Percentiles rank a stretch among this genome's conserved stretches.
These are phyloP conservation scores for Boletus patriciae DNA, from an alignment of 768 basidiomycete genomes.

Conservation along the genomic window DNA sequence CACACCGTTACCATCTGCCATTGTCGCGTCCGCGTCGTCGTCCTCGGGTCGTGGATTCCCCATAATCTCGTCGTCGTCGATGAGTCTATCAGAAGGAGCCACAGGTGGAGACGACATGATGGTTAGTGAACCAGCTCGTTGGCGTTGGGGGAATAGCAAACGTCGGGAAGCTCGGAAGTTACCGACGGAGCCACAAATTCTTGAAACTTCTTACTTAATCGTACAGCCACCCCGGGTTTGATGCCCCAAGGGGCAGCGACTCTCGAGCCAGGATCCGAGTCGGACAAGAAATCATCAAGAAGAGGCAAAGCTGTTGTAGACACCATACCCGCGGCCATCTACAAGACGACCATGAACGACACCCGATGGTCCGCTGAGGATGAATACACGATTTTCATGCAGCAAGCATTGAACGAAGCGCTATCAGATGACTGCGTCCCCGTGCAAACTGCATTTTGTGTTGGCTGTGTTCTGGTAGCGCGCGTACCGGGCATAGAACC, in stretches of 20 bases:
- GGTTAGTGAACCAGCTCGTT: conserved; percentile 24
- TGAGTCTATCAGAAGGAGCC: conserved; percentile 34
- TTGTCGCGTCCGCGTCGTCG: conserved; percentile 55
- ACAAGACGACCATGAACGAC: conserved; percentile 1
- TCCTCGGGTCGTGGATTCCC: conserved; percentile 48
- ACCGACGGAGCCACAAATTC: conserved; percentile 30
- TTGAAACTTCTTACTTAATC: too few species aligned
- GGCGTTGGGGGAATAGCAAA: conserved; percentile 1
- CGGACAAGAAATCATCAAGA: too few species aligned
- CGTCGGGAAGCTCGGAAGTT: conserved; percentile 17
- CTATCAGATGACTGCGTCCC: conserved; percentile 57
- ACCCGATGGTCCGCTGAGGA: conserved; percentile 6
- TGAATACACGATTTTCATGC: conserved; percentile 48
- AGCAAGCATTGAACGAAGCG: conserved; percentile 69
- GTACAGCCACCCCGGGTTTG: too few species aligned
- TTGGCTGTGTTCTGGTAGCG: conserved; percentile 78
- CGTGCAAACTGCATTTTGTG: conserved; percentile 79
- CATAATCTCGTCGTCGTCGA: conserved; percentile 63
- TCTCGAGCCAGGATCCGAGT: too few species aligned
- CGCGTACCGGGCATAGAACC: conserved; percentile 43
- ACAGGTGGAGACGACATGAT: conserved; percentile 58
- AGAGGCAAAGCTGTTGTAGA: too few species aligned
- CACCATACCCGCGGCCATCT: too few species aligned
- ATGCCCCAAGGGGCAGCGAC: too few species aligned
- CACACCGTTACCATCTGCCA: conserved; percentile 43